A percentile compares a stretch with the other conserved stretches of the same genome.
Conservation (phyloP, 2,329 filamentous ascomycete species). For the Fusarium tuaranense region DNA sequence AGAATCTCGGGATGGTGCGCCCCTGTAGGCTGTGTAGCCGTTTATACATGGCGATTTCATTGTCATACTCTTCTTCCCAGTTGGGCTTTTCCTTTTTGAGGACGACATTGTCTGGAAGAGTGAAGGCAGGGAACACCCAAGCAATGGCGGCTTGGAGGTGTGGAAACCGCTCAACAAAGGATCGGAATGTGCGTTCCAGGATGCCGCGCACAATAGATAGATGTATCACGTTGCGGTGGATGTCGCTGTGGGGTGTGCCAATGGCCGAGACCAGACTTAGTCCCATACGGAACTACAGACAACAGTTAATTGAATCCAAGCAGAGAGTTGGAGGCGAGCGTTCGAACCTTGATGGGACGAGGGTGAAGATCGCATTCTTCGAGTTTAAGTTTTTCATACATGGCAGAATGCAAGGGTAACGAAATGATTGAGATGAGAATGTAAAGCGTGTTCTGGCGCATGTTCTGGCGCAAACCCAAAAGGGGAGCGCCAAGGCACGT, state of each 20-base stretch:
- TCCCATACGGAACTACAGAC: background rate
- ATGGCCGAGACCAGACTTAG: background rate
- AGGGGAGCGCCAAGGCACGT: background rate
- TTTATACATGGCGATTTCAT: background rate
- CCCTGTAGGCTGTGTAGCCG: background rate
- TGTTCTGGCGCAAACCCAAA: too few relatives aligned
- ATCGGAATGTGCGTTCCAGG: background rate
- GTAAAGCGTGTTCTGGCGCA: background rate
- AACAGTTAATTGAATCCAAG: background rate
- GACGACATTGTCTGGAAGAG: background rate
- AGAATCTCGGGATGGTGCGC: background rate
- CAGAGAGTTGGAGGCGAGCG: background rate
- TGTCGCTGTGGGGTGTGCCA: background rate
- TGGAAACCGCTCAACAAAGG: background rate
- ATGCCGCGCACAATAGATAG: background rate
- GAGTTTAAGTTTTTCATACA: background rate
- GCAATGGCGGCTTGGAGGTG: background rate
- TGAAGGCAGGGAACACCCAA: background rate
- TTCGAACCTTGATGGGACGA: background rate
- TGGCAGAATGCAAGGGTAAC: background rate
- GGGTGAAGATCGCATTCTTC: background rate
- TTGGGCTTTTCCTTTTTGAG: background rate
- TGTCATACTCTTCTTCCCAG: background rate
- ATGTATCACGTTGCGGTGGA: background rate
- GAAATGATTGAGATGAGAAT: too few relatives aligned